phyloP scores from a whole-genome alignment of 2,329 filamentous ascomycete species.

The Pseudogymnoascus sp. region DNA sequence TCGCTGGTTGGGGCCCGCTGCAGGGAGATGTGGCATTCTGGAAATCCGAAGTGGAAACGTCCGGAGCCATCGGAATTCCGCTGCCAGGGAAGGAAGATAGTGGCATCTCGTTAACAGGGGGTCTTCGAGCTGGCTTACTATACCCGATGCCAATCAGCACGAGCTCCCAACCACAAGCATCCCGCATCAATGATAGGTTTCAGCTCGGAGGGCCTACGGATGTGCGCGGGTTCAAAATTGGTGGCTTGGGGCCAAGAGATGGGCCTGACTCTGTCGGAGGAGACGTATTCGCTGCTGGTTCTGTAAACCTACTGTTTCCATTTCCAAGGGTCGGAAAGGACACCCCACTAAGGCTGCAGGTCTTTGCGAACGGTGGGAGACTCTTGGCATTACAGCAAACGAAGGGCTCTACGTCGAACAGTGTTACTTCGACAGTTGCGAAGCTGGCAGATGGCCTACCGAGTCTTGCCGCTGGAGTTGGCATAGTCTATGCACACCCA shows the following conservation, averaged over 20 bases:
- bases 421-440: slow-evolving; percentile 46
- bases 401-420: slow-evolving; percentile 34
- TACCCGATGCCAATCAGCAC: slow-evolving; percentile 69
- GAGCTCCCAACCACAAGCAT: slow-evolving; percentile 49
- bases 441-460: slow-evolving; percentile 71
- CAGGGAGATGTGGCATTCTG: slow-evolving; percentile 88
- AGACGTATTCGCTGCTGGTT: slow-evolving; percentile 84
- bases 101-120: slow-evolving; percentile 75
- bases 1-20: slow-evolving; percentile 81
- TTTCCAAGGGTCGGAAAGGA: slow-evolving; percentile 75
- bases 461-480: slow-evolving; percentile 78
- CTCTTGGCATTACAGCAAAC: slow-evolving; percentile 64
- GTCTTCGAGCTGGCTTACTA: slow-evolving; percentile 73
- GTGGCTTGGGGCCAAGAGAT: slow-evolving; percentile 82
- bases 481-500: slow-evolving; percentile 90
- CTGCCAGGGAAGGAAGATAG: slow-evolving; percentile 61
- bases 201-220: slow-evolving; percentile 90
- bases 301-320: slow-evolving; percentile 77
- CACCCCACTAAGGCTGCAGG: slow-evolving; percentile 76
- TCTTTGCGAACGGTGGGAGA: slow-evolving; percentile 86
- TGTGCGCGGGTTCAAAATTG: slow-evolving; percentile 85
- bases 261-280: slow-evolving; percentile 81
- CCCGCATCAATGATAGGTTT: slow-evolving; percentile 89
- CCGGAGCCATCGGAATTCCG: slow-evolving; percentile 66
- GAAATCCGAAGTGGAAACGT: slow-evolving; percentile 81